phyloP scores from a whole-genome alignment of 805 yeast species.

The Kodamaea neixiangensis region DNA sequence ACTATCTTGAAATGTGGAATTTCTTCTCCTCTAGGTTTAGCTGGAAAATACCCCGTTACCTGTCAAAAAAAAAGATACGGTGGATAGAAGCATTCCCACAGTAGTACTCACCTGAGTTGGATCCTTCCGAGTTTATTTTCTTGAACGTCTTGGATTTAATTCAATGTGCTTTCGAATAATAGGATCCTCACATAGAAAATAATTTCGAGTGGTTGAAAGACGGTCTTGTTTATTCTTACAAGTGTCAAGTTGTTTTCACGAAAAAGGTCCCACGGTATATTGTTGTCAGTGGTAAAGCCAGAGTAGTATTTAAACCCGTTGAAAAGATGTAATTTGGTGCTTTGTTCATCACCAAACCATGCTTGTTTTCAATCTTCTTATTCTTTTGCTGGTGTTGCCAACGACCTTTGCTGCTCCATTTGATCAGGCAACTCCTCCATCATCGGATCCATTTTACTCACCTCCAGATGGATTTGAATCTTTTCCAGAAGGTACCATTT shows the following conservation, averaged over 20 bases:
- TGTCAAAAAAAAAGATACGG: neutral
- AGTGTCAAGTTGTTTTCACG: neutral
- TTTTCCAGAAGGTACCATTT: constrained; percentile 14
- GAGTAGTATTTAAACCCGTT: neutral
- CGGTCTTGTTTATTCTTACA: neutral
- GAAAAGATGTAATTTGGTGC: neutral
- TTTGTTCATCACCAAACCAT: neutral
- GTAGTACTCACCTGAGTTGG: neutral
- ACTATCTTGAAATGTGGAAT: neutral
- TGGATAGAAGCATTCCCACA: neutral
- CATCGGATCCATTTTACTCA: constrained; percentile 16
- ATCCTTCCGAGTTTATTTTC: neutral
- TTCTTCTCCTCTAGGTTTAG: neutral
- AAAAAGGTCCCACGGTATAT: neutral
- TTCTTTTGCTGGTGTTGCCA: constrained; percentile 2
- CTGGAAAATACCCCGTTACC: neutral
- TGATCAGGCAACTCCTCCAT: constrained; percentile 1
- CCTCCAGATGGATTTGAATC: constrained; percentile 19
- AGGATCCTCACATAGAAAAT: neutral
- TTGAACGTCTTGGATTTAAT: no score
- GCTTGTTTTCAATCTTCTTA: neutral
- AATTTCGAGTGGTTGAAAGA: neutral
- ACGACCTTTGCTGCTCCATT: constrained; percentile 2
- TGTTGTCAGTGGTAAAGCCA: neutral
- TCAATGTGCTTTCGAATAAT: neutral